phyloP scores from a whole-genome alignment of 1,284 basidiomycete species.

The Ustilago trichophora region DNA sequence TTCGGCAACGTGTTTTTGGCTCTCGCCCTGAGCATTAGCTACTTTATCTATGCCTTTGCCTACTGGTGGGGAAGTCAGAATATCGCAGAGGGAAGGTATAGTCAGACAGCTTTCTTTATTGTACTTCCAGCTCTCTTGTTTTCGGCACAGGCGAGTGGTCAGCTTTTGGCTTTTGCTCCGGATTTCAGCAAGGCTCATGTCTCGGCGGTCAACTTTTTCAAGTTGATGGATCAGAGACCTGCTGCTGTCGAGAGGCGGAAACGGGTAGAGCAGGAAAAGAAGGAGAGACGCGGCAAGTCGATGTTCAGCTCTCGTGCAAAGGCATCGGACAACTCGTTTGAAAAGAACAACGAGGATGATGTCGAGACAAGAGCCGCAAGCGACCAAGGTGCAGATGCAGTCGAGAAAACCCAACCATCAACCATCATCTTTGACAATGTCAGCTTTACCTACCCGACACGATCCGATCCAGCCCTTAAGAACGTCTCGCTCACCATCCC shows the following conservation, averaged over 20 bases:
- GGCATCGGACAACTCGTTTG: no score
- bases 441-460: slow-evolving; percentile 43
- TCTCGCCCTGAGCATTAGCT: slow-evolving; percentile 54
- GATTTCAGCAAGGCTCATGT: slow-evolving; percentile 60
- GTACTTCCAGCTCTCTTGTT: slow-evolving; percentile 58
- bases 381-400: slow-evolving; percentile 70
- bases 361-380: slow-evolving; percentile 89
- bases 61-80: slow-evolving; percentile 61
- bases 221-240: slow-evolving; percentile 69
- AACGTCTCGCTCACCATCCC: slow-evolving; percentile 51
- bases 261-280: slow-evolving; percentile 57
- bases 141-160: slow-evolving; percentile 58
- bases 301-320: slow-evolving; percentile 36
- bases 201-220: slow-evolving; percentile 50
- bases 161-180: slow-evolving; percentile 58
- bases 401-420: slow-evolving; percentile 9
- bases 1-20: slow-evolving; percentile 55
- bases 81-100: slow-evolving; percentile 50
- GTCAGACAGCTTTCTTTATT: slow-evolving; percentile 59
- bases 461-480: slow-evolving; percentile 45
- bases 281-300: slow-evolving; percentile 11
- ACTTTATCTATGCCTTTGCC: slow-evolving; percentile 61
- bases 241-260: slow-evolving; percentile 73
- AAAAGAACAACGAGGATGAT: no score
- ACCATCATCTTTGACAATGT: slow-evolving; percentile 36